Conservation (phyloP, 1,284 basidiomycete species). For the Phylloboletellus chloephorus region DNA sequence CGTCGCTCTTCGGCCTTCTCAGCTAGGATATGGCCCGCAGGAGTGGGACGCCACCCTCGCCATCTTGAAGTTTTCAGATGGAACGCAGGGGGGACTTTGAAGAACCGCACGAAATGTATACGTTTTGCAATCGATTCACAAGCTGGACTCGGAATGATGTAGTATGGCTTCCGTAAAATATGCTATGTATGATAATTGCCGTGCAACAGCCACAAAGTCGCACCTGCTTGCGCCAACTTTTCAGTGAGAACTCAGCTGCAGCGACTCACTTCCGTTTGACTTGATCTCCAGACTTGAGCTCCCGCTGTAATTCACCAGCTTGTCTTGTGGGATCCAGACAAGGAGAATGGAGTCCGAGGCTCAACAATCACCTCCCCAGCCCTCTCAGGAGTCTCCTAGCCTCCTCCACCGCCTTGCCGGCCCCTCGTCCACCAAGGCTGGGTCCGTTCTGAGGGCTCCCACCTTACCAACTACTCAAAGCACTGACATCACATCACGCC, state of each 20-base stretch:
- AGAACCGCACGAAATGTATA: not conserved
- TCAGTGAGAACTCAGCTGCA: too few relatives aligned
- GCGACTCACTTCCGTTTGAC: constrained; percentile 2
- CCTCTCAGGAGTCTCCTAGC: constrained; percentile 59
- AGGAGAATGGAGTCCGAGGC: constrained; percentile 18
- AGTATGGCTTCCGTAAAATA: not conserved
- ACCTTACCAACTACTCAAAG: not conserved
- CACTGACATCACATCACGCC: constrained; percentile 10
- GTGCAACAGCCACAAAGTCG: too few relatives aligned
- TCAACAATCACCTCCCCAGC: constrained; percentile 21
- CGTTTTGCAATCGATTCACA: not conserved
- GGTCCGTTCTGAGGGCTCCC: constrained; percentile 39
- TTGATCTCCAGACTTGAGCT: not conserved
- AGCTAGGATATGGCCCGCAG: constrained; percentile 17
- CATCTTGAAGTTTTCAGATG: constrained; percentile 21
- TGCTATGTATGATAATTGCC: too few relatives aligned
- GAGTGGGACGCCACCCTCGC: constrained; percentile 32
- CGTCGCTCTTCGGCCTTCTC: constrained; percentile 7
- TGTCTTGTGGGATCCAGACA: not conserved
- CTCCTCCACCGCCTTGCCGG: constrained; percentile 70
- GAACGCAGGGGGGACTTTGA: constrained; percentile 1
- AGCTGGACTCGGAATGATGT: constrained; percentile 12
- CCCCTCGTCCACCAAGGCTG: constrained; percentile 72
- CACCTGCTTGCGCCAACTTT: too few relatives aligned
- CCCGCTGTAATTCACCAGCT: not conserved